These are phyloP conservation scores for Xylogone sp. DNA, from an alignment of 2,329 filamentous ascomycete species.

Conservation along the genomic window DNA sequence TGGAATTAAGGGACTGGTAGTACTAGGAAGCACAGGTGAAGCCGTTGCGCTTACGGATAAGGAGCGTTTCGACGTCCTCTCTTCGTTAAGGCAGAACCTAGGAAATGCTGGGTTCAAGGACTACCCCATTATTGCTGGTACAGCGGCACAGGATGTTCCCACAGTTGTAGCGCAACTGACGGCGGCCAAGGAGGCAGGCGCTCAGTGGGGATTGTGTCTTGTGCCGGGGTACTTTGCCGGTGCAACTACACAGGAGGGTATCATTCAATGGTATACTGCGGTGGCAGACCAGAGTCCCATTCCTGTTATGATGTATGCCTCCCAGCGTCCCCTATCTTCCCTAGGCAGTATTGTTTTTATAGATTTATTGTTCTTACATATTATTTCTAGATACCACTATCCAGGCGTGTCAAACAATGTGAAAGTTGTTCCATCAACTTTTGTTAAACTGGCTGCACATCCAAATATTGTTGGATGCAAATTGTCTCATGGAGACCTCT, in stretches of 20 bases:
- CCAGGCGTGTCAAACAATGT: slow-evolving; percentile 65
- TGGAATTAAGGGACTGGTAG: slow-evolving; percentile 56
- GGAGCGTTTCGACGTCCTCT: slow-evolving; percentile 53
- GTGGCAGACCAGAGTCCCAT: slow-evolving; percentile 58
- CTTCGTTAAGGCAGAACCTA: slow-evolving; percentile 48
- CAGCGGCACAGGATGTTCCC: slow-evolving; percentile 52
- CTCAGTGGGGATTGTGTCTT: slow-evolving; percentile 59
- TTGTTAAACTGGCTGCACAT: slow-evolving; percentile 53
- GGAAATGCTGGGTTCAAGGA: slow-evolving; percentile 52
- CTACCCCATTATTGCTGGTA: slow-evolving; percentile 58
- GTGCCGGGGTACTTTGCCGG: slow-evolving; percentile 63
- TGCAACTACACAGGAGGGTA: slow-evolving; percentile 52
- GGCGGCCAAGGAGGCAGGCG: slow-evolving; percentile 50
- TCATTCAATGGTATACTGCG: slow-evolving; percentile 56
- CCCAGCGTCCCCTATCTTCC: too few relatives aligned
- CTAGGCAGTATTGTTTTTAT: too few relatives aligned
- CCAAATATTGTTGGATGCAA: slow-evolving; percentile 68
- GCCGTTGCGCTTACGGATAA: slow-evolving; percentile 54
- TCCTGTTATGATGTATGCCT: slow-evolving; percentile 53
- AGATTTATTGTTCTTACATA: too few relatives aligned
- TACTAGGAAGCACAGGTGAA: slow-evolving; percentile 59
- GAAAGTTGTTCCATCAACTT: slow-evolving; percentile 53
- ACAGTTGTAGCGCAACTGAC: slow-evolving; percentile 49
- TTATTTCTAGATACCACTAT: slow-evolving; percentile 46
- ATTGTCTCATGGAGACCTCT: slow-evolving; percentile 64